Percentiles rank a stretch among this genome's conserved stretches.
Conservation (phyloP, 2,329 filamentous ascomycete genomes). For the Aureobasidium musti region DNA sequence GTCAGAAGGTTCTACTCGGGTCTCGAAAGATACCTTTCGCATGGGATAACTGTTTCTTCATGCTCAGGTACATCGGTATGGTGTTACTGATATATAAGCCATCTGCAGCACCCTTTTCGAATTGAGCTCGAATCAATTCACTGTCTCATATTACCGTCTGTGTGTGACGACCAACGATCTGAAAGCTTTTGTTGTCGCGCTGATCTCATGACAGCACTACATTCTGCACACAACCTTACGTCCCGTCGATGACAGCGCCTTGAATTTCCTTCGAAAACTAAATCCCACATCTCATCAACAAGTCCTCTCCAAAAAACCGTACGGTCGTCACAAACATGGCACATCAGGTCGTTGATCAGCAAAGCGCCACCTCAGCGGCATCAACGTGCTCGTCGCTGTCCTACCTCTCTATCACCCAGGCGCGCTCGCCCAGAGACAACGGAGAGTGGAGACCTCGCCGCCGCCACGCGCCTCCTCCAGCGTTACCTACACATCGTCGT, state of each 20-base stretch:
- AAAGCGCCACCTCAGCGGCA: background rate
- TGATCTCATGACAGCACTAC: background rate
- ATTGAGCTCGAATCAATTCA: background rate
- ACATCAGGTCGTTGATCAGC: background rate
- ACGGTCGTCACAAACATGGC: background rate
- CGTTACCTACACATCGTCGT: conserved; percentile 5
- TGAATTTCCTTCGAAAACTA: background rate
- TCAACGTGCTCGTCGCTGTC: conserved; percentile 14
- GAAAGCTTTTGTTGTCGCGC: background rate
- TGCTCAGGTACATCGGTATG: background rate
- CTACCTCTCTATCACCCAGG: conserved; percentile 1
- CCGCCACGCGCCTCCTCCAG: conserved; percentile 17
- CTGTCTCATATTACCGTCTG: background rate
- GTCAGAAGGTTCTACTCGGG: background rate
- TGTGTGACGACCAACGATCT: background rate
- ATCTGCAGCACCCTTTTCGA: background rate
- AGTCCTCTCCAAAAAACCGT: background rate
- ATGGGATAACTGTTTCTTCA: background rate
- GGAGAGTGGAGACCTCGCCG: conserved; percentile 2
- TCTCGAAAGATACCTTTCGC: background rate
- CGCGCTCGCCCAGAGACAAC: background rate
- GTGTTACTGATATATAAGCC: background rate
- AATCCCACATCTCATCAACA: background rate
- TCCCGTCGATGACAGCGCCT: background rate
- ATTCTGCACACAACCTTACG: background rate